Conservation (phyloP, 306 rosid species). For the Delonix regia region DNA sequence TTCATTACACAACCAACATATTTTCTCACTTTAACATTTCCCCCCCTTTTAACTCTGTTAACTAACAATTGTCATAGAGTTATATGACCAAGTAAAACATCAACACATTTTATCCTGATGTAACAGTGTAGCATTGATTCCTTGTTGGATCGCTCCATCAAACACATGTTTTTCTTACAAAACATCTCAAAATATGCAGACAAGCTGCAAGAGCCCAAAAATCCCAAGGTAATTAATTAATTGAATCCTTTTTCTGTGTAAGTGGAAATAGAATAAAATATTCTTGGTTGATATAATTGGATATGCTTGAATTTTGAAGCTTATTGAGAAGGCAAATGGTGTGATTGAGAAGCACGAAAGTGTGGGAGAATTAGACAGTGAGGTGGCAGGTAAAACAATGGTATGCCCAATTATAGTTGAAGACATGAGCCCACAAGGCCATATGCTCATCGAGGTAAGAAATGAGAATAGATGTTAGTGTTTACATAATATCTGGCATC, state of each 20-base stretch:
- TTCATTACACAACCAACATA: too few relatives aligned
- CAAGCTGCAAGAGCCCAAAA: constrained; percentile 62
- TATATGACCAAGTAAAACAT: not conserved
- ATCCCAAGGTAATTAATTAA: constrained; percentile 66
- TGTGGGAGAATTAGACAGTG: constrained; percentile 29
- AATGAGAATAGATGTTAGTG: not conserved
- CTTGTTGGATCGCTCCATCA: constrained; percentile 79
- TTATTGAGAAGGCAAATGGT: constrained; percentile 52
- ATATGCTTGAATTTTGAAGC: constrained; percentile 50
- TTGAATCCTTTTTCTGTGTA: constrained; percentile 3
- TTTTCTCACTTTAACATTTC: not conserved
- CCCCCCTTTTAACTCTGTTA: not conserved
- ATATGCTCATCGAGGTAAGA: constrained; percentile 87
- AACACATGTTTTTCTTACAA: constrained; percentile 83
- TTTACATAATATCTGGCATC: not conserved
- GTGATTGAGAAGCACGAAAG: constrained; percentile 47
- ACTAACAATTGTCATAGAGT: not conserved
- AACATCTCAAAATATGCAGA: constrained; percentile 64
- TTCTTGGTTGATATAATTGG: constrained; percentile 19
- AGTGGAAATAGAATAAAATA: not conserved
- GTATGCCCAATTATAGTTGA: constrained; percentile 85
- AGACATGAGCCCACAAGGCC: constrained; percentile 75
- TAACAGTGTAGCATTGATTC: constrained; percentile 94
- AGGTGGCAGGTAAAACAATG: constrained; percentile 63
- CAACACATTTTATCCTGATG: constrained; percentile 41